Base-by-base conservation (phyloP, 345 rosid species). In the Stellera chamaejasme region DNA sequence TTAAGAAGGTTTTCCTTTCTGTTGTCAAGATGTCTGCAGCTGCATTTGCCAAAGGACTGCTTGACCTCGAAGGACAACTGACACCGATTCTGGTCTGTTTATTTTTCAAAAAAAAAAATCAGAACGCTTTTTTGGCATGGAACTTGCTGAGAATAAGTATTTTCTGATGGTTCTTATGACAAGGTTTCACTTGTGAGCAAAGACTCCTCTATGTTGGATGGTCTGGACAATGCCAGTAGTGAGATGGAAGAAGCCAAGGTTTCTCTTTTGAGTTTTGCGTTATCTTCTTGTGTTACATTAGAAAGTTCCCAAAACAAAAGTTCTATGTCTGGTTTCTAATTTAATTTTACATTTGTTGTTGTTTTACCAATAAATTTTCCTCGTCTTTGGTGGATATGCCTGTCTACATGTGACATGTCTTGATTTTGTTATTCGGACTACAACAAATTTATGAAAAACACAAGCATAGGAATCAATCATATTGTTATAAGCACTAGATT, bases 141-240 rank as follows among this genome's bases (percentile, higher is more conserved):
- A 28, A 44, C 45, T 48, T 58, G n/a, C 56, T 66, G 64, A 46
- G 39, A 8, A 19, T 19, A 1, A 32, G 39, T 32, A 5, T 8
- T 32, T 32, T 32, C 9, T 32, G 45, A 27, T 48, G 12, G 46
- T 66, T 56, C 57, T 36, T 36, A 55, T 80, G 53, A 69, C 48
- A 60, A 93, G 99, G 99, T 93, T 72, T 94, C 97, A 54, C 96
- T 94, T 60, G 99, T 94, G 68, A 94, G 99, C 85, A 90, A 94
- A 79, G 99, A 94, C 69, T 85, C 99, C 49, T 94, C 99, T 55
- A 94, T 94, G 99, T 72, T 90, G 81, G 99, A 94, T 74, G 99
- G 99, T 62, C 97, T 94, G 43, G 97, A 90, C 16, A 83, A 82
- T 71, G 97, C 90, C 19, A 90, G 95, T 75, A 72, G 44, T 70